Evolutionary conservation across 345 rosid species (phyloP).

Genomic region (Populus pruinosa): DNA sequence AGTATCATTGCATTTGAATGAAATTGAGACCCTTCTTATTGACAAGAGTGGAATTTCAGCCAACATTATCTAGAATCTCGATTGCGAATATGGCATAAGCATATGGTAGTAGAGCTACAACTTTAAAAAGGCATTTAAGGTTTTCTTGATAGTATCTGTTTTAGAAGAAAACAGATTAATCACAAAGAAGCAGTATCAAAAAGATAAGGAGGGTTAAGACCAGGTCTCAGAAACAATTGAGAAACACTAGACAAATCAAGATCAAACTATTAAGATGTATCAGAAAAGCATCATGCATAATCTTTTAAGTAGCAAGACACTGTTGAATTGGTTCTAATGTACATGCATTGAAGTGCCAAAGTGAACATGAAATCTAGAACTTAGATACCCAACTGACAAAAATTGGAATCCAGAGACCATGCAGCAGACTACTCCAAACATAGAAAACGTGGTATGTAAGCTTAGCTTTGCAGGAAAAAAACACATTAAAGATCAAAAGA

Average conservation of each 20-base stretch:
- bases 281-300: neutral
- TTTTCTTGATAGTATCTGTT: neutral
- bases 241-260: neutral
- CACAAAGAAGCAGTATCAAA: neutral
- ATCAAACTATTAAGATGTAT: neutral
- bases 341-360: neutral
- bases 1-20: neutral
- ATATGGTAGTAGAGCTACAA: neutral
- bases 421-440: neutral
- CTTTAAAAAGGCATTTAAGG: neutral
- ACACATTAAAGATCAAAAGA: neutral
- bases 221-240: neutral
- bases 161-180: neutral
- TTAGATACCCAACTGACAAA: neutral
- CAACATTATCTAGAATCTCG: neutral
- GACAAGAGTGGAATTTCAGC: neutral
- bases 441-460: neutral
- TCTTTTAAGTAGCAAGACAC: neutral
- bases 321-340: neutral
- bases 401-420: neutral
- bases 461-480: neutral
- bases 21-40: neutral
- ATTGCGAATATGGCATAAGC: neutral
- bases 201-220: neutral
- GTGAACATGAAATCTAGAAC: neutral